Conservation (phyloP, 305 asterid genomes). For the Fraxinus xanthoxyloides region DNA sequence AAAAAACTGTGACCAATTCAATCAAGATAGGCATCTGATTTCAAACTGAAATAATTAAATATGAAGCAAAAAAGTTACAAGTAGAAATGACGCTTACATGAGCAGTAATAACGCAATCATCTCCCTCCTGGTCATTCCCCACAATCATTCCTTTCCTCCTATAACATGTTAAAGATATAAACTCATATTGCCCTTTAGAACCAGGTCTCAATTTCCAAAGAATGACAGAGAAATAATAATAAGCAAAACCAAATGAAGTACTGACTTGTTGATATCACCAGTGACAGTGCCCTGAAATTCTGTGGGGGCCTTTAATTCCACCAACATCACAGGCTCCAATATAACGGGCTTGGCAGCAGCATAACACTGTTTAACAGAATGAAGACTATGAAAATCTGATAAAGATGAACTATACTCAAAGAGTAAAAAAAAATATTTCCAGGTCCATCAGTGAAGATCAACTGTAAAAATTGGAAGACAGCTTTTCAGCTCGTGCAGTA, state of each 20-base stretch:
- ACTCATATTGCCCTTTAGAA: constrained; percentile 6
- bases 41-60: constrained; percentile 1
- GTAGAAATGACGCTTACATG: constrained; percentile 49
- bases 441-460: neutral
- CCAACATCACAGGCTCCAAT: constrained; percentile 96
- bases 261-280: constrained; percentile 94
- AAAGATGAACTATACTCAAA: constrained; percentile 1
- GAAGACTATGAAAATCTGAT: constrained; percentile 6
- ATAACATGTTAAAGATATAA: constrained; percentile 27
- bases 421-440: neutral
- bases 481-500: neutral
- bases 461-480: neutral
- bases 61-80: neutral
- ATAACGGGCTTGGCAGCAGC: constrained; percentile 77
- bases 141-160: constrained; percentile 97
- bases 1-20: neutral
- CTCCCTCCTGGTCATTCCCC: constrained; percentile 96
- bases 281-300: constrained; percentile 95
- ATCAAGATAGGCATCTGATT: neutral
- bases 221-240: neutral
- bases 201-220: constrained; percentile 6
- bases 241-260: constrained; percentile 15
- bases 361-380: constrained; percentile 53
- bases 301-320: constrained; percentile 84
- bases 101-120: constrained; percentile 79